Conservation (phyloP, 1,139 yeast species). For the Candida freyschussii region DNA sequence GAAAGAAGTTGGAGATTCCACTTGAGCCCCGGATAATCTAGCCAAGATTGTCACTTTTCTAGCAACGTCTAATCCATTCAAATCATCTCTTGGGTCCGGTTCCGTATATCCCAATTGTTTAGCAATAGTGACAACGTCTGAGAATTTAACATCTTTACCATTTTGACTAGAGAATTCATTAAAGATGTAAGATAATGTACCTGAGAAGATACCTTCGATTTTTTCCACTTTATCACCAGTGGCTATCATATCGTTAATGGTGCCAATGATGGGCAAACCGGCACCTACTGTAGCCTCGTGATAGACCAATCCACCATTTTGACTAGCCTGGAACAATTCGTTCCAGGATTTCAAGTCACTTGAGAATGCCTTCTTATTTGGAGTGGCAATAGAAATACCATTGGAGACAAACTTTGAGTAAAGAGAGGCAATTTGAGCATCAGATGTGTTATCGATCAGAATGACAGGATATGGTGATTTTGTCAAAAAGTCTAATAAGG, state of each 20-base stretch:
- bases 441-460: conserved; percentile 91
- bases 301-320: conserved; percentile 74
- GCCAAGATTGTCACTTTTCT: conserved; percentile 95
- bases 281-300: conserved; percentile 99
- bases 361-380: conserved; percentile 97
- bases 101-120: conserved; percentile 93
- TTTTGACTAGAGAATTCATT: conserved; percentile 80
- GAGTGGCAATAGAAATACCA: conserved; percentile 94
- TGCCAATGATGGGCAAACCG: conserved; percentile 88
- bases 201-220: conserved; percentile 95
- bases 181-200: conserved; percentile 93
- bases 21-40: conserved; percentile 80
- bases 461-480: conserved; percentile 72
- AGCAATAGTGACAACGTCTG: conserved; percentile 85
- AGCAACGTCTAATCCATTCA: conserved; percentile 96
- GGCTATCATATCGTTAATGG: conserved; percentile 77
- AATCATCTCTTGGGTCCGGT: conserved; percentile 98
- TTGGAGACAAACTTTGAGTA: conserved; percentile 70
- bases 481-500: conserved; percentile 57
- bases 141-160: conserved; percentile 62
- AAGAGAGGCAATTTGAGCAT: conserved; percentile 63
- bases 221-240: conserved; percentile 91
- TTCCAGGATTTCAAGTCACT: conserved; percentile 73
- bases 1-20: conserved; percentile 92
- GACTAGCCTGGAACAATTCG: conserved; percentile 54